Conservation (phyloP, 805 yeast genomes). For the Wickerhamiella galacta region DNA sequence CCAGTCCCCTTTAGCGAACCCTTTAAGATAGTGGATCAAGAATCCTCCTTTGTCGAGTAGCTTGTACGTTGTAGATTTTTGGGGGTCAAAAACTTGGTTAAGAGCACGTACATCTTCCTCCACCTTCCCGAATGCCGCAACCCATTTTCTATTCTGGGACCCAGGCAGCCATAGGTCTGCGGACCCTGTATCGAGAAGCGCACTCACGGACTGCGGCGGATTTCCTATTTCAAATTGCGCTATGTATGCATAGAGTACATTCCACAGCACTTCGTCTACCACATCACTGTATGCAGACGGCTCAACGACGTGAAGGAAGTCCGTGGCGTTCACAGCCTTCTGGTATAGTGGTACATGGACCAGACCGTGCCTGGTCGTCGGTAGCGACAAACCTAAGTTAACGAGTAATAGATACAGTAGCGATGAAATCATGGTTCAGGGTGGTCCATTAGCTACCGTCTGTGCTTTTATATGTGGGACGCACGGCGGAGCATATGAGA, state of each 20-base stretch:
- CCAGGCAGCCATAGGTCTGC: constrained; percentile 50
- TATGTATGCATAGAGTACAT: constrained; percentile 8
- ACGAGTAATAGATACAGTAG: too few species aligned
- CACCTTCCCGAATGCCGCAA: too few species aligned
- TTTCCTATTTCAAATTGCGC: constrained; percentile 31
- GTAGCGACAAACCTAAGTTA: too few species aligned
- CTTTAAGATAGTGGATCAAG: constrained; percentile 29
- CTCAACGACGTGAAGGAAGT: background rate
- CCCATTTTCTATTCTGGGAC: too few species aligned
- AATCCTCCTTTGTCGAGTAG: constrained; percentile 12
- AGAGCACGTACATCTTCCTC: too few species aligned
- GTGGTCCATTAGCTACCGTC: too few species aligned
- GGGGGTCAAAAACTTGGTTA: background rate
- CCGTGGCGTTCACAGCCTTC: background rate
- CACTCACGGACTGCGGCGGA: constrained; percentile 31
- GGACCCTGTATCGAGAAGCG: constrained; percentile 53
- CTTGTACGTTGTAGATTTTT: constrained; percentile 1
- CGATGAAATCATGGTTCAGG: too few species aligned
- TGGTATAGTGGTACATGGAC: background rate
- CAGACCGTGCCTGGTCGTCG: background rate
- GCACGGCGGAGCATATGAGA: too few species aligned
- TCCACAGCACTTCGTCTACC: constrained; percentile 4
- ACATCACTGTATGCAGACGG: background rate
- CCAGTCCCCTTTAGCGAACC: constrained; percentile 31
- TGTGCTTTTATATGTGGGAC: too few species aligned